Conservation (phyloP, 805 yeast species). For the Lachancea nothofagi region DNA sequence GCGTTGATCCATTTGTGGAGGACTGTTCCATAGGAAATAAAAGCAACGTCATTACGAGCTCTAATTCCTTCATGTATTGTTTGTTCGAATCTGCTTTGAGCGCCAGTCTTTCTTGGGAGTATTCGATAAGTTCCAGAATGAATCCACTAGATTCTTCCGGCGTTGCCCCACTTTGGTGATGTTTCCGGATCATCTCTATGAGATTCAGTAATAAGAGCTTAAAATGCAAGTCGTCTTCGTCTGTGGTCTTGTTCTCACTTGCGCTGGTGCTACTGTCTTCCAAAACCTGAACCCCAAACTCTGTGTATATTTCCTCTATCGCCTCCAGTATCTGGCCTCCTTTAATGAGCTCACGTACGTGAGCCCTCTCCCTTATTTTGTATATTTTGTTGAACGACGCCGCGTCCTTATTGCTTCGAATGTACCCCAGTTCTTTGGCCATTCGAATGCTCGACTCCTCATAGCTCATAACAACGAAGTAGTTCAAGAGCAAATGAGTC, state of each 20-base stretch:
- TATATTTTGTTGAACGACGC: slow-evolving; percentile 29
- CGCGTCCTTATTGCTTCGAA: slow-evolving; percentile 23
- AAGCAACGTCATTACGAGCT: slow-evolving; percentile 76
- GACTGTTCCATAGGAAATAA: slow-evolving; percentile 38
- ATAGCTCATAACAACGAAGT: slow-evolving; percentile 73
- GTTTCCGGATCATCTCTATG: slow-evolving; percentile 68
- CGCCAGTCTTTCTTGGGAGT: slow-evolving; percentile 59
- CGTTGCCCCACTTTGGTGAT: slow-evolving; percentile 22
- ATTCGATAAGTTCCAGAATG: slow-evolving; percentile 47
- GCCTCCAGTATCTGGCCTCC: slow-evolving; percentile 26
- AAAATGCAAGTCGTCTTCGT: slow-evolving; percentile 69
- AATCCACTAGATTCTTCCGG: slow-evolving; percentile 41
- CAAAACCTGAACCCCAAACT: slow-evolving; percentile 26
- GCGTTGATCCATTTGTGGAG: slow-evolving; percentile 18
- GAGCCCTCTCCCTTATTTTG: slow-evolving; percentile 25
- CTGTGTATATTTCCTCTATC: slow-evolving; percentile 28
- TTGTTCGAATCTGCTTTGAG: slow-evolving; percentile 54
- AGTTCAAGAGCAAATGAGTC: slow-evolving; percentile 53
- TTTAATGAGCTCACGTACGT: slow-evolving; percentile 23
- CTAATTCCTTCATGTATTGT: slow-evolving; percentile 63
- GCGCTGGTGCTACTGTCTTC: slow-evolving; percentile 13
- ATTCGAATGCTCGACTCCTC: slow-evolving; percentile 59
- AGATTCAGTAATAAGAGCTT: slow-evolving; percentile 64
- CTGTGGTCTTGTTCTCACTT: slow-evolving; percentile 46
- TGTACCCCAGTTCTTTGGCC: slow-evolving; percentile 47